Conservation (phyloP, 1,139 yeast species). For the Geotrichum siamense region DNA sequence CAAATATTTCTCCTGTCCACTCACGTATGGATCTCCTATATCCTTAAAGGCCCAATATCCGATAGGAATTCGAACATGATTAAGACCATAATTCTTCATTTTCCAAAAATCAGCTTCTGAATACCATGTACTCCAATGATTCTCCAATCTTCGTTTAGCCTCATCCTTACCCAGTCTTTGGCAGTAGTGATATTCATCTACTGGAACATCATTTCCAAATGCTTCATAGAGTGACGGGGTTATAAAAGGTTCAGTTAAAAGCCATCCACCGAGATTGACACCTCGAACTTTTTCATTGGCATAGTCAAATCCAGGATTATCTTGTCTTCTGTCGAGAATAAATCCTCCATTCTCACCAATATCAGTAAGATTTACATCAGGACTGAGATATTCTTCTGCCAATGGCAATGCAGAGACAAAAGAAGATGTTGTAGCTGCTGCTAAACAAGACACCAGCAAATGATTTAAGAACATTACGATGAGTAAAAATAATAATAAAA, state of each 20-base stretch:
- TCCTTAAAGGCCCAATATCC: constrained; percentile 92
- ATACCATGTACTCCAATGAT: constrained; percentile 79
- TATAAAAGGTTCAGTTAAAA: constrained; percentile 77
- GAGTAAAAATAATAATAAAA: too few relatives aligned
- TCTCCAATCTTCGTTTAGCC: constrained; percentile 46
- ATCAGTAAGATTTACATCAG: too few relatives aligned
- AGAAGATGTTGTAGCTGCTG: too few relatives aligned
- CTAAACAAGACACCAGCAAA: too few relatives aligned
- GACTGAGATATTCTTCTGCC: too few relatives aligned
- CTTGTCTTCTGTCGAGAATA: not conserved
- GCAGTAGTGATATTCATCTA: constrained; percentile 78
- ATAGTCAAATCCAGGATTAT: constrained; percentile 39
- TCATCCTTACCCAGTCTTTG: constrained; percentile 53
- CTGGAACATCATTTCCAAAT: constrained; percentile 48
- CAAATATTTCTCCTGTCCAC: constrained; percentile 69
- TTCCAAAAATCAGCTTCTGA: constrained; percentile 62
- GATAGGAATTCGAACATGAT: constrained; percentile 82
- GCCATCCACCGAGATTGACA: constrained; percentile 90
- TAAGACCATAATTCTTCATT: constrained; percentile 62
- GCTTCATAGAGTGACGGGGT: constrained; percentile 72
- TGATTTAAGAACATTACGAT: too few relatives aligned
- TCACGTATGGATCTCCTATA: constrained; percentile 75
- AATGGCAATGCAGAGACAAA: too few relatives aligned
- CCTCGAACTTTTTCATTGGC: constrained; percentile 53
- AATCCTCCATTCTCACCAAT: too few relatives aligned